Conservation (phyloP, 1,284 basidiomycete species). For the Ustilago esculenta region DNA sequence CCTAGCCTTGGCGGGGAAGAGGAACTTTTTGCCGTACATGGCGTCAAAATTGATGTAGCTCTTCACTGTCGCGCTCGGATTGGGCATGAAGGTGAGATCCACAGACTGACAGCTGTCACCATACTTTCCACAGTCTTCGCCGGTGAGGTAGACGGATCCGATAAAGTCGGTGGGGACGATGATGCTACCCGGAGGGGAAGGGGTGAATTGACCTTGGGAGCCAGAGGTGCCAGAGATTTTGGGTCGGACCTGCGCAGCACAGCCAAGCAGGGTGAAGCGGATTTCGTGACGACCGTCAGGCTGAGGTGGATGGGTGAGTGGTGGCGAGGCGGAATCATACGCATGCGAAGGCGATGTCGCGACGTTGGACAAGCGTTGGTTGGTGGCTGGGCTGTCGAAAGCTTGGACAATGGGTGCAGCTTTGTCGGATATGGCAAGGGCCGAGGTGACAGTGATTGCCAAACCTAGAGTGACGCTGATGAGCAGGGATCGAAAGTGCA, state of each 20-base stretch:
- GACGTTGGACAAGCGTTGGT: background rate
- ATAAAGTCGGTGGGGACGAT: conserved; percentile 37
- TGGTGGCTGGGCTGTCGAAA: background rate
- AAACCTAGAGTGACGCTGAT: conserved; percentile 13
- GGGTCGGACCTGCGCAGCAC: conserved; percentile 17
- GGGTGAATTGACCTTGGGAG: conserved; percentile 13
- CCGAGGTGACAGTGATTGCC: background rate
- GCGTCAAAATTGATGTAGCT: conserved; percentile 37
- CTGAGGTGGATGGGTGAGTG: conserved; percentile 14
- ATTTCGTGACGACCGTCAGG: conserved; percentile 35
- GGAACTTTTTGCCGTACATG: conserved; percentile 31
- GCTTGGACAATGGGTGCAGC: conserved; percentile 4
- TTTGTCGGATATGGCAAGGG: background rate
- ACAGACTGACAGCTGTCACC: conserved; percentile 31
- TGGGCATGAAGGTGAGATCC: conserved; percentile 31
- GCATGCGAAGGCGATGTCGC: background rate
- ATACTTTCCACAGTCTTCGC: conserved; percentile 30
- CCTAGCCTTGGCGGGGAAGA: conserved; percentile 29
- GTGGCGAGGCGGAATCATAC: conserved; percentile 12
- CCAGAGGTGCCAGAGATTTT: conserved; percentile 36
- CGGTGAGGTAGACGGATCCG: conserved; percentile 36
- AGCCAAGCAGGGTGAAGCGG: conserved; percentile 26
- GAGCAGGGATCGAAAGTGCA: conserved; percentile 15
- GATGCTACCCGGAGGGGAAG: conserved; percentile 16
- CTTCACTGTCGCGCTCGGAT: conserved; percentile 23